These are phyloP conservation scores for Iris macrosiphon DNA, from an alignment of 106 monocot genomes.

Conservation along the genomic window DNA sequence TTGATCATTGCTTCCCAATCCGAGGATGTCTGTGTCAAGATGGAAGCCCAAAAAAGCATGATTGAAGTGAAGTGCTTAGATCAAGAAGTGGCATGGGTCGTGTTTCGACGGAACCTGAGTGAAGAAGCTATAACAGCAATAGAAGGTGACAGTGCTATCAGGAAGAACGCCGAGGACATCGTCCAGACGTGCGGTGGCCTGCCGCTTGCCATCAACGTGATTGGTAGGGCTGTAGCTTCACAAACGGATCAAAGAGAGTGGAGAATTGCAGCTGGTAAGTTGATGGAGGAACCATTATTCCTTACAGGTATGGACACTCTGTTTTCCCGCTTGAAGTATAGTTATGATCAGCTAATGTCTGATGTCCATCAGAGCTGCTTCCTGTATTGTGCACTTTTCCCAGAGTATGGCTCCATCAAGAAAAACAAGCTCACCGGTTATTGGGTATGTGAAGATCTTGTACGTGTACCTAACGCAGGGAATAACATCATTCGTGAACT, in stretches of 20 bases:
- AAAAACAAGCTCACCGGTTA: constrained; percentile 17
- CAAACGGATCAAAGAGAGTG: constrained; percentile 4
- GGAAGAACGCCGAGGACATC: neutral
- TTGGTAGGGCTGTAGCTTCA: constrained; percentile 12
- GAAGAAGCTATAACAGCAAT: neutral
- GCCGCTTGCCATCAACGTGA: constrained; percentile 20
- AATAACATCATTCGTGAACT: constrained; percentile 5
- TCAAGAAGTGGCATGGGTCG: constrained; percentile 1
- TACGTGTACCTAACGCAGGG: constrained; percentile 16
- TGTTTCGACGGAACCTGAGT: constrained; percentile 19
- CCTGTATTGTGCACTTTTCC: constrained; percentile 24
- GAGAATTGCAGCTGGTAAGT: constrained; percentile 1
- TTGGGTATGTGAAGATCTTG: constrained; percentile 24
- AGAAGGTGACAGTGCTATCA: neutral
- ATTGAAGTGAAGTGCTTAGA: constrained; percentile 14
- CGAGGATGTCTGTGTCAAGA: constrained; percentile 5
- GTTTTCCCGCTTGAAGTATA: constrained; percentile 13
- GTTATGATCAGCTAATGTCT: constrained; percentile 22
- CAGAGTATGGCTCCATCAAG: constrained; percentile 8
- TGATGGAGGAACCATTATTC: neutral
- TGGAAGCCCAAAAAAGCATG: constrained; percentile 8
- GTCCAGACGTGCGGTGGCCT: constrained; percentile 21
- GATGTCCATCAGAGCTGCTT: constrained; percentile 5
- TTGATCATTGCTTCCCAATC: constrained; percentile 20
- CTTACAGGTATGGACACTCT: constrained; percentile 7